Base-by-base conservation (phyloP, 768 basidiomycete species). In the Phylloporus scabripes region DNA sequence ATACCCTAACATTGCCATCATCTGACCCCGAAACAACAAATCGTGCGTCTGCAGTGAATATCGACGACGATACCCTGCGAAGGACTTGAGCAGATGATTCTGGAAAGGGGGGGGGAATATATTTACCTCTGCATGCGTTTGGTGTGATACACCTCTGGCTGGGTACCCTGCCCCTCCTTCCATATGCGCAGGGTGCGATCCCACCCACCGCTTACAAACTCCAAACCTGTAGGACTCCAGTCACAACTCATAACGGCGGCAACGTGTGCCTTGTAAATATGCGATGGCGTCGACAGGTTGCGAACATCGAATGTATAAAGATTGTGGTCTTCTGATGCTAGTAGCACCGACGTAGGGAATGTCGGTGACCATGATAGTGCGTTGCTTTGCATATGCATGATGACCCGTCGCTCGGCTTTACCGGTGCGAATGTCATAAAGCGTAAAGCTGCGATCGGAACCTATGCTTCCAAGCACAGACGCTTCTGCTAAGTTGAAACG, bases 311-410 rank as follows among this genome's bases (percentile, higher is more conserved):
- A 99, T 0, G 96, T 97, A 68, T 98, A 98, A 21, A 98, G 76
- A 60, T 97, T 96, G 72, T 98, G 94, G 62, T 98, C 95, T 73
- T 98, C 96, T 0, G 94, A 97, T n/a, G 91, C 96, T 7, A 98
- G 79, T 7, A 99, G 80, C 33, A 97, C 71, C 4, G 85, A 75
- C 0, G 94, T 97, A 3, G 96, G 96, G 62, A 93, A 85, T 0
- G 92, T 95, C 0, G 96, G 96, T 24, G 92, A 97, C 94, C 94
- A 99, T 12, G 92, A 78, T 1, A 99, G 75, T 7, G 87, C 77
- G 58, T 98, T 98, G 57, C 83, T 83, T 58, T 81, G 84, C 84
- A 97, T 92, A 81, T 89, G 84, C 91, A 98, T 94, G 47, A 96
- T 75, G 5, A 94, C 77, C 39, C 93, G 72, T 23, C 92, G 77